phyloP scores from a whole-genome alignment of 2,329 filamentous ascomycete species.

The Colletotrichum sansevieriae region DNA sequence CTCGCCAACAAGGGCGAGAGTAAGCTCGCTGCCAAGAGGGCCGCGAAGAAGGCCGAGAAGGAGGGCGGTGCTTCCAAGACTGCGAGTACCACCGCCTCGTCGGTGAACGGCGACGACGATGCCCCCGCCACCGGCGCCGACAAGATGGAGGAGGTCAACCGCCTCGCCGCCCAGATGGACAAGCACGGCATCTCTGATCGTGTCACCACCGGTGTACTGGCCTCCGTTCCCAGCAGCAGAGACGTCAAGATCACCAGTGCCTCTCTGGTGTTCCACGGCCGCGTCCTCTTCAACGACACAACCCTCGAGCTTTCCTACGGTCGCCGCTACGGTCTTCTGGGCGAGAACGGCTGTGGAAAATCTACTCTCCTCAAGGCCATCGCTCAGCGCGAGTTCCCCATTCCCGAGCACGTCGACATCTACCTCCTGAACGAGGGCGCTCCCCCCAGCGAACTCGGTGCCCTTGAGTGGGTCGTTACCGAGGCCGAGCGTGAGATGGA shows the following conservation, averaged over 20 bases:
- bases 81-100: slow-evolving; percentile 64
- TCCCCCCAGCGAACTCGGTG: slow-evolving; percentile 87
- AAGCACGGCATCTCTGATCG: slow-evolving; percentile 96
- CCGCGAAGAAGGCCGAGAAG: slow-evolving; percentile 63
- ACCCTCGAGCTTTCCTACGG: slow-evolving; percentile 94
- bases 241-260: slow-evolving; percentile 97
- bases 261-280: slow-evolving; percentile 97
- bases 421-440: slow-evolving; percentile 98
- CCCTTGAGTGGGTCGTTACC: slow-evolving; percentile 95
- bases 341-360: slow-evolving; percentile 99
- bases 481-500: slow-evolving; percentile 96
- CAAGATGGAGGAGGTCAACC: slow-evolving; percentile 85
- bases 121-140: slow-evolving; percentile 78
- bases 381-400: slow-evolving; percentile 91
- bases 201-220: slow-evolving; percentile 96
- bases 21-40: slow-evolving; percentile 58
- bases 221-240: slow-evolving; percentile 85
- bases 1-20: slow-evolving; percentile 80
- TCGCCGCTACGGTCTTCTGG: slow-evolving; percentile 92
- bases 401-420: slow-evolving; percentile 97
- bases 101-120: slow-evolving; percentile 80
- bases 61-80: slow-evolving; percentile 72
- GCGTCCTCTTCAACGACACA: slow-evolving; percentile 93
- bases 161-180: slow-evolving; percentile 93
- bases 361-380: slow-evolving; percentile 98